Percentiles rank a stretch among this genome's conserved stretches.
These are phyloP conservation scores for Tillandsia fasciculata DNA, from an alignment of 176 grass and related monocot species.

Conservation along the genomic window DNA sequence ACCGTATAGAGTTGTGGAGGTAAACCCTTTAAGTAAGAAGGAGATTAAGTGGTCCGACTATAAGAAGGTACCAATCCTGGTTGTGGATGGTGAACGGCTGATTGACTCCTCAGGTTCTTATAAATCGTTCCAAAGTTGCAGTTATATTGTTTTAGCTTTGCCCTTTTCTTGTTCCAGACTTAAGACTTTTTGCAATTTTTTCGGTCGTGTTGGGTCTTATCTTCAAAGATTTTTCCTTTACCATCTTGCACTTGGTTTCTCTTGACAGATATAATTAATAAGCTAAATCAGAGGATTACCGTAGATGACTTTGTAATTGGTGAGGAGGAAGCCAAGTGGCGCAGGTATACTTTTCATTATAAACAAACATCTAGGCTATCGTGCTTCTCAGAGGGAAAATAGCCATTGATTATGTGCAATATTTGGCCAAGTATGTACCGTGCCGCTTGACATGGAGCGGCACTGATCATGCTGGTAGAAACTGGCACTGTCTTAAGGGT, in stretches of 20 bases:
- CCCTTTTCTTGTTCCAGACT: not conserved
- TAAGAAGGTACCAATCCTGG: constrained; percentile 98
- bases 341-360: constrained; percentile 39
- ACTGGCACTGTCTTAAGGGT: too few relatives aligned
- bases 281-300: constrained; percentile 40
- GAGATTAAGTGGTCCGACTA: constrained; percentile 99
- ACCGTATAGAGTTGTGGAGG: constrained; percentile 98
- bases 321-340: constrained; percentile 81
- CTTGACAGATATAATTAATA: constrained; percentile 79
- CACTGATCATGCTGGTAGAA: too few relatives aligned
- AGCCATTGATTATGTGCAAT: not conserved
- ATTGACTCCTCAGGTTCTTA: constrained; percentile 75
- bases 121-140: not conserved
- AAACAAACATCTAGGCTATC: too few relatives aligned
- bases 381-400: not conserved
- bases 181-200: not conserved
- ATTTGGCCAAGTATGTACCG: not conserved
- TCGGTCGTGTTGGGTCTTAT: not conserved
- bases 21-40: constrained; percentile 96
- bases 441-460: too few relatives aligned
- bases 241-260: constrained; percentile 8
- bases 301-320: constrained; percentile 28
- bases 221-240: not conserved
- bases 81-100: constrained; percentile 73
- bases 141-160: not conserved